phyloP scores from a whole-genome alignment of 805 yeast genomes.

The Kregervanrija pseudodelftensis region DNA sequence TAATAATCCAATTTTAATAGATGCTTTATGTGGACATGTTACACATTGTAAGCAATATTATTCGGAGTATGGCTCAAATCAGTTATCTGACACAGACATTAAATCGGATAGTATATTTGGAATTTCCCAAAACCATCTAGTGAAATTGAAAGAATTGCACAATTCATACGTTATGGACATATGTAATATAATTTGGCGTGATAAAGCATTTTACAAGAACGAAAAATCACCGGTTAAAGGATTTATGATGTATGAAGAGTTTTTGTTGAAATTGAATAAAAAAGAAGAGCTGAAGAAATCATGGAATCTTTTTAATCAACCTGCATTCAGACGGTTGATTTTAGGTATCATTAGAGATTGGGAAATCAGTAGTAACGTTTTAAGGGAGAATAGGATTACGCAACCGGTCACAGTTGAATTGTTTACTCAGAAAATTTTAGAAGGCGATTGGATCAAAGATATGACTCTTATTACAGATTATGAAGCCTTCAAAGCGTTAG shows the following conservation, averaged over 20 bases:
- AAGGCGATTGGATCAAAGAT: conserved; percentile 18
- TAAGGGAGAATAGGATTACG: conserved; percentile 45
- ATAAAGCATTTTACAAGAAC: conserved; percentile 39
- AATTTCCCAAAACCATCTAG: conserved; percentile 7
- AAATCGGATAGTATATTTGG: neutral
- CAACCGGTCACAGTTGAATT: conserved; percentile 47
- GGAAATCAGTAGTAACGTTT: neutral
- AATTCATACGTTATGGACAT: conserved; percentile 49
- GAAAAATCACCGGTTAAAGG: conserved; percentile 30
- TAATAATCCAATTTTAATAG: conserved; percentile 37
- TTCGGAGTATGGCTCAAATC: conserved; percentile 18
- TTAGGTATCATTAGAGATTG: conserved; percentile 35
- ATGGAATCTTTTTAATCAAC: conserved; percentile 41
- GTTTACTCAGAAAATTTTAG: conserved; percentile 24
- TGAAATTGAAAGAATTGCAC: conserved; percentile 28
- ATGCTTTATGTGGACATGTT: conserved; percentile 41
- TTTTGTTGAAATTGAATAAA: conserved; percentile 24
- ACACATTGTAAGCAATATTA: conserved; percentile 33
- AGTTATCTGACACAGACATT: conserved; percentile 2
- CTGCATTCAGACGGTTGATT: conserved; percentile 40
- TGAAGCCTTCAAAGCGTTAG: conserved; percentile 38
- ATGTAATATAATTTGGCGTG: conserved; percentile 51
- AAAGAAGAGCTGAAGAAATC: conserved; percentile 12
- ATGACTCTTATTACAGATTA: conserved; percentile 32
- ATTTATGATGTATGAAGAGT: conserved; percentile 31